Percentiles rank a stretch among this genome's conserved stretches.
phyloP scores from a whole-genome alignment of 169 alveolate genomes.

The Cryptosporidium canis region DNA sequence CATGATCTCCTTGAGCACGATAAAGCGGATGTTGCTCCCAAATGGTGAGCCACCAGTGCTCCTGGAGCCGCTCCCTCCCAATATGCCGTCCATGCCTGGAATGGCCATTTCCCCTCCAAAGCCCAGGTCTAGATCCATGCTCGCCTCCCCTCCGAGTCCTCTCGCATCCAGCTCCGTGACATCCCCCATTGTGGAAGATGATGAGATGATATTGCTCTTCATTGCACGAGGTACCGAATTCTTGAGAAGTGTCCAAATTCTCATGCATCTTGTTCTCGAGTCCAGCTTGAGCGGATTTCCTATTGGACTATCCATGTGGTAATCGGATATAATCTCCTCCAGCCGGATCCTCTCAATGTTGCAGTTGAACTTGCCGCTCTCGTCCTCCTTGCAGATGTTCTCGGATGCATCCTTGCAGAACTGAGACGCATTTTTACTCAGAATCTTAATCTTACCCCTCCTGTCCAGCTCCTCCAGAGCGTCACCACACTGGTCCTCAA shows the following conservation, averaged over 20 bases:
- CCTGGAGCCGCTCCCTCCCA: not conserved
- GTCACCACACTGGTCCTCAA: conserved; percentile 59
- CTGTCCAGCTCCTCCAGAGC: conserved; percentile 61
- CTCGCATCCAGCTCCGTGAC: not conserved
- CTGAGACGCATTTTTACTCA: conserved; percentile 38
- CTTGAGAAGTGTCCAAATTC: conserved; percentile 46
- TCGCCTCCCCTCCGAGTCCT: not conserved
- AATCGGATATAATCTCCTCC: conserved; percentile 36
- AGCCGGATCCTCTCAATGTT: conserved; percentile 32
- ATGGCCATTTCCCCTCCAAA: not conserved
- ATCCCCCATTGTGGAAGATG: not conserved
- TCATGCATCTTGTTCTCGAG: conserved; percentile 71
- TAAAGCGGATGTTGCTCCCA: conserved; percentile 16
- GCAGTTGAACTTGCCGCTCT: conserved; percentile 31
- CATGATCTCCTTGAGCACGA: conserved; percentile 32
- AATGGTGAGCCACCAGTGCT: not conserved
- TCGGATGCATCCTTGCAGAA: conserved; percentile 58
- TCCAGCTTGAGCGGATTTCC: conserved; percentile 56
- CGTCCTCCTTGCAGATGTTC: conserved; percentile 29
- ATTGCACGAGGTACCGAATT: conserved; percentile 15
- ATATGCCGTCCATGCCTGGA: not conserved
- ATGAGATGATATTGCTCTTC: conserved; percentile 9
- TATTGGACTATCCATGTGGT: conserved; percentile 63
- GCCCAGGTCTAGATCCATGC: not conserved
- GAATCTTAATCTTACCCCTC: conserved; percentile 15